These are phyloP conservation scores for Citrus australasica DNA, from an alignment of 345 rosid species.

Conservation along the genomic window DNA sequence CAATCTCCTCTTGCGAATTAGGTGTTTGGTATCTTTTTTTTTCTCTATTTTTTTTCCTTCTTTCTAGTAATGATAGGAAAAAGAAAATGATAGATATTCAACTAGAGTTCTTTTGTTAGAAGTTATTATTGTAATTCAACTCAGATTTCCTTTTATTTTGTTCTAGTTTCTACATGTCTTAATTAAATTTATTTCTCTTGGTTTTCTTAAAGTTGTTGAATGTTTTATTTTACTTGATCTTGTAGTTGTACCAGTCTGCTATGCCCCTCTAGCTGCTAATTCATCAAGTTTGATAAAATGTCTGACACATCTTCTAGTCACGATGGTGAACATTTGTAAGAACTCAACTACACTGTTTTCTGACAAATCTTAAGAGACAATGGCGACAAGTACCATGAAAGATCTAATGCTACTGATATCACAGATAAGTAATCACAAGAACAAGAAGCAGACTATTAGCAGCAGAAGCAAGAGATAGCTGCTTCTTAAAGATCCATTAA, in stretches of 20 bases:
- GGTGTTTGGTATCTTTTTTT: too few relatives aligned
- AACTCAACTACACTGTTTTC: neutral
- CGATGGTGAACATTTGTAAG: constrained; percentile 10
- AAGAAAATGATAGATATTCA: too few relatives aligned
- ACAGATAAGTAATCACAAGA: neutral
- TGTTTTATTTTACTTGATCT: neutral
- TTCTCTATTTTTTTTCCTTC: too few relatives aligned
- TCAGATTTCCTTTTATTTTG: too few relatives aligned
- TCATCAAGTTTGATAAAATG: constrained; percentile 22
- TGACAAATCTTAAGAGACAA: neutral
- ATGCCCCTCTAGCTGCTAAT: constrained; percentile 23
- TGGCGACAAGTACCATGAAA: constrained; percentile 5
- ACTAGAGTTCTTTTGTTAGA: too few relatives aligned
- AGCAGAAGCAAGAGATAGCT: neutral
- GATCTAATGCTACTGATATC: neutral
- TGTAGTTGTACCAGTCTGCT: constrained; percentile 25
- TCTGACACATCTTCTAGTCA: constrained; percentile 21
- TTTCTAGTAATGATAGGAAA: too few relatives aligned
- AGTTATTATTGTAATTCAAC: too few relatives aligned
- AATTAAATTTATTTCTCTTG: too few relatives aligned
- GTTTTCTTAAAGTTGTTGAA: too few relatives aligned
- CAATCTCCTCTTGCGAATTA: too few relatives aligned
- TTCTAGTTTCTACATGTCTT: too few relatives aligned
- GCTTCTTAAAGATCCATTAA: neutral
- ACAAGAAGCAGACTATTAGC: neutral